These are phyloP conservation scores for Lobosporangium transversale DNA, from an alignment of 192 early-diverging fungal species.

Conservation along the genomic window DNA sequence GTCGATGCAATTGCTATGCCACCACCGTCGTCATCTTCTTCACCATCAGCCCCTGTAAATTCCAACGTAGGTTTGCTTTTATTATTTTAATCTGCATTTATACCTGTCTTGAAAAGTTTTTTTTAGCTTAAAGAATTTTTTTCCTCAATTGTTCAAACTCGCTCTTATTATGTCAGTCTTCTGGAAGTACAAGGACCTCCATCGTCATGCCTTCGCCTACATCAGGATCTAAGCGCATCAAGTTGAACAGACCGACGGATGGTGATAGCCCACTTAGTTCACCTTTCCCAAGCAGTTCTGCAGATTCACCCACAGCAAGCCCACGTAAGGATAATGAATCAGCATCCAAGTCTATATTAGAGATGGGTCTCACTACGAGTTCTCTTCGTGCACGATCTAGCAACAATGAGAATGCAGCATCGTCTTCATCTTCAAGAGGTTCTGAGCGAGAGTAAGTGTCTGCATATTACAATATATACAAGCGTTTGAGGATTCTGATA, in stretches of 20 bases:
- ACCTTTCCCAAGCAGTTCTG: slow-evolving; percentile 1
- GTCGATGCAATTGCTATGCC: slow-evolving; percentile 27
- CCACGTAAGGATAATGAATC: slow-evolving; percentile 6
- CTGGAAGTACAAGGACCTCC: neutral
- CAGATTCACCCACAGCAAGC: slow-evolving; percentile 8
- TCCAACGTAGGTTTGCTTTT: neutral
- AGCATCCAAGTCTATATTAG: neutral
- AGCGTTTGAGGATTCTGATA: neutral
- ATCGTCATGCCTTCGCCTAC: neutral
- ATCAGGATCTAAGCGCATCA: slow-evolving; percentile 30
- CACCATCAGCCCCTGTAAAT: neutral
- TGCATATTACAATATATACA: neutral
- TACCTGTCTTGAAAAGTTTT: neutral
- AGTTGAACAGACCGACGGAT: slow-evolving; percentile 33
- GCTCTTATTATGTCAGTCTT: too few species aligned
- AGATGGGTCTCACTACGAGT: slow-evolving; percentile 15
- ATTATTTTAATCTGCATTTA: neutral
- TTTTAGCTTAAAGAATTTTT: too few species aligned
- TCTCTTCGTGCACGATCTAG: slow-evolving; percentile 12
- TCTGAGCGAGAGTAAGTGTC: slow-evolving; percentile 25
- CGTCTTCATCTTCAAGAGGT: slow-evolving; percentile 1
- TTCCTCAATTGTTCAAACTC: too few species aligned
- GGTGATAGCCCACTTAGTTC: slow-evolving; percentile 12
- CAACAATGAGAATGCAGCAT: neutral
- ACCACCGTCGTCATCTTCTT: slow-evolving; percentile 4